A percentile compares a stretch with the other conserved stretches of the same genome.
These are phyloP conservation scores for Apiosordaria backusii DNA, from an alignment of 495 filamentous ascomycete genomes.

Conservation along the genomic window DNA sequence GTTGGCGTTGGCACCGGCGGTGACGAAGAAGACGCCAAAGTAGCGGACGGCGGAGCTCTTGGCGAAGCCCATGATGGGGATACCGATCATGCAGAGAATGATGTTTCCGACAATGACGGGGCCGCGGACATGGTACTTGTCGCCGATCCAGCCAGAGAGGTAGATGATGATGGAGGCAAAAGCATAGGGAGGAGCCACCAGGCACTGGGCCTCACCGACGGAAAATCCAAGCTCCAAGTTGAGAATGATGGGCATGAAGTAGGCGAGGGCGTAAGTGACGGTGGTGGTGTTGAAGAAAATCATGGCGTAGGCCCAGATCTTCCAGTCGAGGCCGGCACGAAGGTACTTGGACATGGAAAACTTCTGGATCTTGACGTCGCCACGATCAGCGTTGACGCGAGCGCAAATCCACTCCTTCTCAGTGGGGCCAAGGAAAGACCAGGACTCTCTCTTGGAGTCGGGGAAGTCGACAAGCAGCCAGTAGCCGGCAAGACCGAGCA, in stretches of 20 bases:
- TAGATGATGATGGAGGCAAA: constrained; percentile 60
- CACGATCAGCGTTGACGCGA: constrained; percentile 56
- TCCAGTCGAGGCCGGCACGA: constrained; percentile 46
- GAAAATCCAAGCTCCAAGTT: constrained; percentile 54
- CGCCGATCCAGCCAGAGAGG: constrained; percentile 48
- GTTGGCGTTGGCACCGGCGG: constrained; percentile 58
- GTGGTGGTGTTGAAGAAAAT: constrained; percentile 59
- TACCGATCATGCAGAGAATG: constrained; percentile 44
- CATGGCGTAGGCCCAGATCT: constrained; percentile 61
- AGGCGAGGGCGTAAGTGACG: constrained; percentile 60
- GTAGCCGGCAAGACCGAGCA: constrained; percentile 47
- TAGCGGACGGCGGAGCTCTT: constrained; percentile 51
- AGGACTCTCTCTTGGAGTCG: constrained; percentile 50
- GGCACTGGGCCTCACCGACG: constrained; percentile 55
- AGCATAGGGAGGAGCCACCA: constrained; percentile 61
- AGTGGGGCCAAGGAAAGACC: constrained; percentile 47
- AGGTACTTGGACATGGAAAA: constrained; percentile 54
- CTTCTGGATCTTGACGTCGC: constrained; percentile 48
- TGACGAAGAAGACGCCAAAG: constrained; percentile 62
- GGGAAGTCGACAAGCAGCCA: constrained; percentile 59
- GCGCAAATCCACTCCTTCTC: constrained; percentile 56
- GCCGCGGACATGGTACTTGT: constrained; percentile 56
- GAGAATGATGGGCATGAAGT: constrained; percentile 66
- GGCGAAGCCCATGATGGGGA: constrained; percentile 53
- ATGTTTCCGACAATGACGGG: constrained; percentile 56